These are phyloP conservation scores for Neopestalotiopsis clavispora DNA, from an alignment of 2,329 filamentous ascomycete species.

Conservation along the genomic window DNA sequence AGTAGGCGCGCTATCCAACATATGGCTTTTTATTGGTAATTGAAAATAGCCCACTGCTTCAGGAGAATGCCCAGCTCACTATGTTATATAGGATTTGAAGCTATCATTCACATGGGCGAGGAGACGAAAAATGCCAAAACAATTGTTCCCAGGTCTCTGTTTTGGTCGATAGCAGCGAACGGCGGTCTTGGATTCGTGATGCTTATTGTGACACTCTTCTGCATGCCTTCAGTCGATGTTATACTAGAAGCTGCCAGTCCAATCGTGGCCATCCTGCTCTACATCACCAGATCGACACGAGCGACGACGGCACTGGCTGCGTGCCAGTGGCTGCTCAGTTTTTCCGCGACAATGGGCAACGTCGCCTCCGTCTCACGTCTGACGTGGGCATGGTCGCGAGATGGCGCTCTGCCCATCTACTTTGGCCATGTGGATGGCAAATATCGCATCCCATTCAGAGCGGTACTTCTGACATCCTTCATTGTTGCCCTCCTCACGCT, in stretches of 20 bases:
- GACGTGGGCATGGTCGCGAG: slow-evolving; percentile 20
- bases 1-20: slow-evolving; percentile 18
- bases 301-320: slow-evolving; percentile 16
- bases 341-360: slow-evolving; percentile 14
- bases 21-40: slow-evolving; percentile 21
- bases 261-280: slow-evolving; percentile 15
- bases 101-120: slow-evolving; percentile 22
- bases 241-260: slow-evolving; percentile 17
- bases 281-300: not conserved
- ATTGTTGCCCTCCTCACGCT: slow-evolving; percentile 18
- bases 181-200: slow-evolving; percentile 17
- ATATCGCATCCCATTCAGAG: slow-evolving; percentile 18
- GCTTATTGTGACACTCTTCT: slow-evolving; percentile 13
- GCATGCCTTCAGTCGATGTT: slow-evolving; percentile 19
- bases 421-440: slow-evolving; percentile 20
- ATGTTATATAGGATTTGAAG: slow-evolving; percentile 15
- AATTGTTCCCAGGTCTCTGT: slow-evolving; percentile 17
- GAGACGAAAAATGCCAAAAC: slow-evolving; percentile 21
- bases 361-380: slow-evolving; percentile 18
- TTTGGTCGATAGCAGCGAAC: slow-evolving; percentile 20
- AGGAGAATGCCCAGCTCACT: not conserved
- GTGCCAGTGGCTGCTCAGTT: slow-evolving; percentile 4
- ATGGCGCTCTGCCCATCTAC: slow-evolving; percentile 18
- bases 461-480: slow-evolving; percentile 16
- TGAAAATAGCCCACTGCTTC: not conserved